Evolutionary conservation across 805 yeast species (phyloP), one percentile per base, ranked within the genome.

Genomic region (Kodamaea hsintzibuensis): DNA sequence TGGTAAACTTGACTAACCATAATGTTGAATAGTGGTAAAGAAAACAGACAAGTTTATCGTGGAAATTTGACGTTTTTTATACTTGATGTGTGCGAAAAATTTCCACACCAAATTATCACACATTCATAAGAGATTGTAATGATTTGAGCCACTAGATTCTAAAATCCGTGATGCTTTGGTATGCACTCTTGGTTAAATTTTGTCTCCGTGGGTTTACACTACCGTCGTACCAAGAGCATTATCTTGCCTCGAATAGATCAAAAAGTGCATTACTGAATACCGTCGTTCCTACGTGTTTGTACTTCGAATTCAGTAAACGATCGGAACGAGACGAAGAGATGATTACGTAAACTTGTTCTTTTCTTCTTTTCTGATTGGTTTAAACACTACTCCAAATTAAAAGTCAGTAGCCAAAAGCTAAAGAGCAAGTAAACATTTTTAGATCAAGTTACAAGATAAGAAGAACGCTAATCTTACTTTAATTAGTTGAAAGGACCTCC

Each of bases 1-100:
- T 62, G 58, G 47, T 56, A 67, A 27, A 65, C 69, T 17, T 62
- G 66, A 47, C 70, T 66, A 47, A 39, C 42, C 58, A 55, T 53
- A 22, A 12, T 48, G 46, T 38, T 48, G 51, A 48, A 48, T 30
- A 30, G 35, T 30, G 35, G 35, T 30, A 30, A 22, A 12, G 35
- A 30, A 30, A 30, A 30, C 35, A 30, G 22, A 16, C 16, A 40
- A 19, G 19, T 40, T 40, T 8, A 6, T 22, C 27, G 18, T 17
- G 44, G 44, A 40, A 16, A 16, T 40, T 40, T 17, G 44, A 40
- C 44, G 44, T 40, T 12, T 40, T 40, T 40, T 40, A 40, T 40
- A 22, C 25, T n/a, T 6, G 25, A 40, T n/a, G 44, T 16, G 44
- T 16, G 25, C 19, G 19, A 40, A 40, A 40, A 40, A 40, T 40